Conservation (phyloP, 306 rosid species). For the Clitoria ternatea region DNA sequence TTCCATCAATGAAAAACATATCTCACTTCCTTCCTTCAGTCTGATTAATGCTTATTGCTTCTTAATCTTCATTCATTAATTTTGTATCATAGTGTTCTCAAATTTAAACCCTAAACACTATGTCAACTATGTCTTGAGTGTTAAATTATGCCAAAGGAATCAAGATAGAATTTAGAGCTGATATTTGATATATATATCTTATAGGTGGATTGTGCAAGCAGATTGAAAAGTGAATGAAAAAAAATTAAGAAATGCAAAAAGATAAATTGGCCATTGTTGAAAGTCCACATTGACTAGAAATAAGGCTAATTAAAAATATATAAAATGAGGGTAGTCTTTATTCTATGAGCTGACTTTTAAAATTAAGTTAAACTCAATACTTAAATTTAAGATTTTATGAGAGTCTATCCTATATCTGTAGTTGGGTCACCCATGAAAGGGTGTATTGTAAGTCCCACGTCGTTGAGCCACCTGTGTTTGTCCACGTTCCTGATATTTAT, state of each 20-base stretch:
- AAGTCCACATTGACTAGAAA: too few species aligned
- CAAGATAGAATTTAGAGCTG: constrained; percentile 10
- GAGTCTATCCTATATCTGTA: too few species aligned
- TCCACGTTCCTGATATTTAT: too few species aligned
- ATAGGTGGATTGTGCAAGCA: not conserved
- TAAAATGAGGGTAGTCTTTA: too few species aligned
- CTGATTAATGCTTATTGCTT: not conserved
- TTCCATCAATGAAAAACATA: not conserved
- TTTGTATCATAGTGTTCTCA: not conserved
- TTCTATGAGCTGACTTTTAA: too few species aligned
- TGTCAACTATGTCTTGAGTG: not conserved
- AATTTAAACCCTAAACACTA: not conserved
- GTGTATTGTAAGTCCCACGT: too few species aligned
- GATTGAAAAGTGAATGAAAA: not conserved
- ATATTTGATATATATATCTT: constrained; percentile 6
- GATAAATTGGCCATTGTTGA: constrained; percentile 1
- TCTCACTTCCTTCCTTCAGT: constrained; percentile 1
- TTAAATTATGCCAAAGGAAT: constrained; percentile 4
- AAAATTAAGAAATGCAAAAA: not conserved
- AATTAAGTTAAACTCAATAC: too few species aligned
- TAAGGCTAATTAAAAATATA: too few species aligned
- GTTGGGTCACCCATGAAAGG: too few species aligned
- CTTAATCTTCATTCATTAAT: not conserved
- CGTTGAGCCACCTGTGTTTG: too few species aligned
- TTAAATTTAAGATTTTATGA: too few species aligned